Percentiles rank a stretch among this genome's conserved stretches.
Evolutionary conservation across 2,329 filamentous ascomycete genomes (phyloP).

Genomic region (Colletotrichum magnum): DNA sequence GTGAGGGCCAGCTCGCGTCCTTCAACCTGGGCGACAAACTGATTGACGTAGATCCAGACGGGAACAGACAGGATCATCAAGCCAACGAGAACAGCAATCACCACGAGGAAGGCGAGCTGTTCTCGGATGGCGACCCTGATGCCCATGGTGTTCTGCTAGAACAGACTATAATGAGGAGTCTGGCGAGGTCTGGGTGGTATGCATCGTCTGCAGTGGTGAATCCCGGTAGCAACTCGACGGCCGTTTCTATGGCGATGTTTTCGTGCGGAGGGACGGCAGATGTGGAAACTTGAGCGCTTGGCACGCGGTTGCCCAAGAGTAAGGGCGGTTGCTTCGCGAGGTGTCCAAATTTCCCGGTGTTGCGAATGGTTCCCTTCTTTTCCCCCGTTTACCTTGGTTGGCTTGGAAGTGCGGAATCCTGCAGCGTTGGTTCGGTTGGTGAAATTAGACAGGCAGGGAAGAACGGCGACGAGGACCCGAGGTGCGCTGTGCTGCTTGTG

Average conservation of each 20-base stretch:
- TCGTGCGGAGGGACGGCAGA: constrained; percentile 3
- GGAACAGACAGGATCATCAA: constrained; percentile 86
- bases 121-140: constrained; percentile 92
- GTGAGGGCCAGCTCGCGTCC: constrained; percentile 79
- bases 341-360: constrained; percentile 21
- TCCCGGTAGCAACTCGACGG: not conserved
- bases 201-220: constrained; percentile 39
- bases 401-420: not conserved
- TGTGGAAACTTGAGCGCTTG: constrained; percentile 20
- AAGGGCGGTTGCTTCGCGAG: constrained; percentile 13
- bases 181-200: constrained; percentile 27
- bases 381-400: not conserved
- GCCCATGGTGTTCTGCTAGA: constrained; percentile 31
- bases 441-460: not conserved
- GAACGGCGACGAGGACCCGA: not conserved
- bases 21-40: constrained; percentile 66
- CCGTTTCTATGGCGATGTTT: not conserved
- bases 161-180: constrained; percentile 38
- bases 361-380: not conserved
- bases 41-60: constrained; percentile 73
- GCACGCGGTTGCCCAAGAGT: constrained; percentile 21
- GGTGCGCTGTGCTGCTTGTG: not conserved
- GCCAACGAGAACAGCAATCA: constrained; percentile 80
- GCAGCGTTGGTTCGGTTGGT: not conserved
- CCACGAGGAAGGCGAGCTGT: constrained; percentile 86